Evolutionary conservation across 169 alveolate genomes (phyloP), one percentile per base, ranked within the genome.

Genomic region (Cryptosporidium bovis): DNA sequence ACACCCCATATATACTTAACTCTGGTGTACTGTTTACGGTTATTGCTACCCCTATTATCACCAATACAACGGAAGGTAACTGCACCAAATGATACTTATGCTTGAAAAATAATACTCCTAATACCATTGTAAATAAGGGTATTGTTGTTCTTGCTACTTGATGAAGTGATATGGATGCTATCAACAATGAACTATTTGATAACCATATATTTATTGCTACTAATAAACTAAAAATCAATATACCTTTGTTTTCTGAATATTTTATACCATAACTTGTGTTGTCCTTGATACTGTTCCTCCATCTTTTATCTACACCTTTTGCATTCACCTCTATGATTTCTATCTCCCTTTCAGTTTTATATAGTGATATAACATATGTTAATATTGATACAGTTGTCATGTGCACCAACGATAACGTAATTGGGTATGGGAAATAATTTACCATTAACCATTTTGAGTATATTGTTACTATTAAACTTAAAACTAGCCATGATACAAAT

Each of bases 161-260:
- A 34, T 83, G 90, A 5, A 83, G 64, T 1, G 67, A 58, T 29
- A 83, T 65, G 8, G 84, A 66, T 0, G 64, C 90, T 24, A 40
- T n/a, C 48, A 48, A 64, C 34, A 83, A 27, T 8, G 84, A 66
- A 40, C 69, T 67, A 53, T 83, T 83, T 48, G 82, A 56, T 8
- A 83, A 13, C 90, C 90, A 83, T 64, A 83, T 66, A 62, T 83
- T 83, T 33, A 83, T 29, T 20, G 90, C 83, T 12, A 83, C 82
- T 48, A 83, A 12, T 36, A 83, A 24, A 24, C 82, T 56, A 56
- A 83, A 83, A 3, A 18, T 29, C 62, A 64, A 50, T 15, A 65
- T 51, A 20, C 60, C 50, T 48, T 31, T 66, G 60, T 69, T 69
- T 18, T 69, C 83, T 8, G 40, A 62, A 2, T n/a, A 33, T 40